Percentiles rank a stretch among this genome's conserved stretches.
Evolutionary conservation across 352 stramenopile genomes (phyloP).

Genomic region (Detonula confervacea): DNA sequence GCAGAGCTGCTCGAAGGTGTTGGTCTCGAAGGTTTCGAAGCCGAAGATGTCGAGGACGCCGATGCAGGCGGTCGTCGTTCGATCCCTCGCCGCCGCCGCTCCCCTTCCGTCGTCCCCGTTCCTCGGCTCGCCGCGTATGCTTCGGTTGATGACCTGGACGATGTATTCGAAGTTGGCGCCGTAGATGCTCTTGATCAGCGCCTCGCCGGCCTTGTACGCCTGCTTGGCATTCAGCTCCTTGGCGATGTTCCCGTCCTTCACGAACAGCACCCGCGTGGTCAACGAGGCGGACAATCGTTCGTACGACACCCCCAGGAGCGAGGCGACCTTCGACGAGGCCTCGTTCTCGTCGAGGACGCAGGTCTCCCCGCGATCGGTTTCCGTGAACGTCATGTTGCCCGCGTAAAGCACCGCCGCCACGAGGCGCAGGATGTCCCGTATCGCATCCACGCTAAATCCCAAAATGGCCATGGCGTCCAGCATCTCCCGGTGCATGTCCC

Average conservation of each 20-base stretch:
- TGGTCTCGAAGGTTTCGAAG: slow-evolving; percentile 89
- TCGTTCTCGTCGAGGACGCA: slow-evolving; percentile 86
- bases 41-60: slow-evolving; percentile 89
- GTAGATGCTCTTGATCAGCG: slow-evolving; percentile 90
- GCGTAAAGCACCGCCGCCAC: slow-evolving; percentile 85
- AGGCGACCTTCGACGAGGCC: slow-evolving; percentile 61
- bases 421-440: slow-evolving; percentile 76
- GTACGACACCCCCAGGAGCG: slow-evolving; percentile 46
- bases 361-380: slow-evolving; percentile 78
- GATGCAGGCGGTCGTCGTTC: slow-evolving; percentile 90
- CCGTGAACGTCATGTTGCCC: slow-evolving; percentile 87
- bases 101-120: background rate
- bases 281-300: slow-evolving; percentile 47
- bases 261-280: slow-evolving; percentile 48
- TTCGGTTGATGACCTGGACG: slow-evolving; percentile 68
- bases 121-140: slow-evolving; percentile 29
- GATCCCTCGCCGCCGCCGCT: too few relatives aligned
- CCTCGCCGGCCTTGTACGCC: slow-evolving; percentile 56
- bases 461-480: slow-evolving; percentile 82
- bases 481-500: slow-evolving; percentile 72
- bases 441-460: slow-evolving; percentile 66
- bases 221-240: slow-evolving; percentile 57
- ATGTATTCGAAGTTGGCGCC: slow-evolving; percentile 84
- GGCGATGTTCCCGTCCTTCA: slow-evolving; percentile 55
- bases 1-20: slow-evolving; percentile 94